Evolutionary conservation across 164 flowering plant species (phyloP), one percentile per base, ranked within the genome.

Genomic region (Umbellularia californica): DNA sequence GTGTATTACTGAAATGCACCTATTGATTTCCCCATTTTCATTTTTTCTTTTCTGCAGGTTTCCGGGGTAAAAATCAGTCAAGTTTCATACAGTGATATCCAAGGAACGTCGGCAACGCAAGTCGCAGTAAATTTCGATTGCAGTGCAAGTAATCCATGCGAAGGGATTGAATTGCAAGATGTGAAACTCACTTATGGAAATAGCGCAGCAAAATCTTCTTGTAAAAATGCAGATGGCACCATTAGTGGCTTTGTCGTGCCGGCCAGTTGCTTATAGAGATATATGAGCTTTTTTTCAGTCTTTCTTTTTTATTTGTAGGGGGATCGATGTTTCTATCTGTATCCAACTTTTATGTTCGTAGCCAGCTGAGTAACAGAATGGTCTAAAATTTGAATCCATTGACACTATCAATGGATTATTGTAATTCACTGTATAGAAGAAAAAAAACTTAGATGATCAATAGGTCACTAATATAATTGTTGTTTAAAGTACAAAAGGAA

Each of bases 91-190:
- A 64, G 70, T 65, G 77, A 84, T 71, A 85, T 88, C 1, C 77
- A 77, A 1, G 92, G 89, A 58, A 79, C 89, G 12, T 88, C 92
- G 0, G 87, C 90, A 1, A 84, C 88, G 0, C 72, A 80, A 23
- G 84, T 86, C 0, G 90, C 85, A 0, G 75, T 88, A 68, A 87
- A 79, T 14, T 82, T 88, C 6, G 79, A 86, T 63, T 88, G 89
- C 77, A 88, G 92, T 63, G 19, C 77, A 2, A 73, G 58, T 70
- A 58, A 76, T 41, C 90, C 89, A 1, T 87, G 91, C 80, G 77
- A 51, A 5, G 78, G 82, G 20, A 85, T 88, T 4, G 55, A 25
- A 27, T n/a, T 86, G 60, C 68, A 84, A 25, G 77, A 86, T 27
- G 85, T 86, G 67, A 79, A 80, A 68, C 83, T 86, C 50, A 84